Evolutionary conservation across 2,329 filamentous ascomycete species (phyloP).

Genomic region (Passalora sequoiae): DNA sequence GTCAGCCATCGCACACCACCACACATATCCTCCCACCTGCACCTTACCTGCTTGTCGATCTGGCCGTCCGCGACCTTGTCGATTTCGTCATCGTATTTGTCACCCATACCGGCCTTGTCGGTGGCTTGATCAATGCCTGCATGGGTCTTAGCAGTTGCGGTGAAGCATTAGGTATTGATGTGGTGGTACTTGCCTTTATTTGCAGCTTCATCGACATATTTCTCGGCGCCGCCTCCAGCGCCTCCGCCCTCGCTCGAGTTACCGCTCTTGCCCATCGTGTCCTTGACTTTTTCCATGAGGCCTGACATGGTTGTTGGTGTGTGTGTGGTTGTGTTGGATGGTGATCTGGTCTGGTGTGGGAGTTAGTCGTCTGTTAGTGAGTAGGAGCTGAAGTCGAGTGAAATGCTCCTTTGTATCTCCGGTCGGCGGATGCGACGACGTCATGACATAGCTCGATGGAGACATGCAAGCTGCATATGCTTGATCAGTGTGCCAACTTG

Average conservation of each 20-base stretch:
- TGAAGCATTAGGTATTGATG: not conserved
- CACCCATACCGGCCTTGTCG: slow-evolving; percentile 19
- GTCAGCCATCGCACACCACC: not conserved
- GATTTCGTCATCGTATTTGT: slow-evolving; percentile 27
- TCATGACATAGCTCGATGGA: too few species aligned
- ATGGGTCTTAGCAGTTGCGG: not conserved
- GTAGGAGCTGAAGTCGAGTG: not conserved
- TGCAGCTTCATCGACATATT: slow-evolving; percentile 17
- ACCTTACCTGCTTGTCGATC: slow-evolving; percentile 22
- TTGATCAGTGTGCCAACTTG: slow-evolving; percentile 1
- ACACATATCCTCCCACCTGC: too few species aligned
- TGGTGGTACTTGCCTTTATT: slow-evolving; percentile 7
- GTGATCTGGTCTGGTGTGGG: too few species aligned
- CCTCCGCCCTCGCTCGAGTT: slow-evolving; percentile 9
- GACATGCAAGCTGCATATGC: too few species aligned
- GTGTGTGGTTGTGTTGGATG: slow-evolving; percentile 1
- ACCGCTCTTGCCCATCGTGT: slow-evolving; percentile 18
- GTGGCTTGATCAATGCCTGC: slow-evolving; percentile 20
- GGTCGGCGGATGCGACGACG: too few species aligned
- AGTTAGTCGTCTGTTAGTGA: not conserved
- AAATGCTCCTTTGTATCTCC: too few species aligned
- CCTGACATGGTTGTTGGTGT: slow-evolving; percentile 19
- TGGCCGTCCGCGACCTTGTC: slow-evolving; percentile 24
- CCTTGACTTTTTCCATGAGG: slow-evolving; percentile 25
- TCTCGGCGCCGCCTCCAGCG: slow-evolving; percentile 16